Percentiles rank a stretch among this genome's conserved stretches.
Evolutionary conservation across 805 yeast species (phyloP).

Genomic region (Yamadazyma ubonensis): DNA sequence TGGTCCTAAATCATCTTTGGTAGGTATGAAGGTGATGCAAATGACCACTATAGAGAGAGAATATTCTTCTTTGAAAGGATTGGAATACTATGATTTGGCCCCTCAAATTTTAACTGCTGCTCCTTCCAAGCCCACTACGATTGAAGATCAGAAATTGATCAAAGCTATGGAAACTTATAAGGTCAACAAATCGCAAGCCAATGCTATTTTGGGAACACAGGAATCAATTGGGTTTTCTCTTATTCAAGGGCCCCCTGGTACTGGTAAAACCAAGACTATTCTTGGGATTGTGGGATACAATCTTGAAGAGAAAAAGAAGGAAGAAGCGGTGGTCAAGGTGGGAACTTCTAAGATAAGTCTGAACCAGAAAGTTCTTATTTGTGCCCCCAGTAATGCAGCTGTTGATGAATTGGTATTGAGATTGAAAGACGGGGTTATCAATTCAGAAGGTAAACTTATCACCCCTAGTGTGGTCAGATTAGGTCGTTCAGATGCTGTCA

Average conservation of each 20-base stretch:
- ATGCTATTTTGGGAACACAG: slow-evolving; percentile 76
- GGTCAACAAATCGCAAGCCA: slow-evolving; percentile 88
- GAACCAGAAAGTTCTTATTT: slow-evolving; percentile 65
- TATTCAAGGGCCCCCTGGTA: slow-evolving; percentile 99
- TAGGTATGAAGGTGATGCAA: slow-evolving; percentile 74
- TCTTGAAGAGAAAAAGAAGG: slow-evolving; percentile 27
- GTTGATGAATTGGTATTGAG: slow-evolving; percentile 92
- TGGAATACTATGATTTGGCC: slow-evolving; percentile 78
- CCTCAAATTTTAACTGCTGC: slow-evolving; percentile 63
- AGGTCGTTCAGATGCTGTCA: slow-evolving; percentile 87
- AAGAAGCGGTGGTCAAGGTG: slow-evolving; percentile 21
- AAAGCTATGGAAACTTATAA: slow-evolving; percentile 49
- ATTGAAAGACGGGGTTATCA: slow-evolving; percentile 66
- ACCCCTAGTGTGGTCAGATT: slow-evolving; percentile 76
- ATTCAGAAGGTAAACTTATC: slow-evolving; percentile 51
- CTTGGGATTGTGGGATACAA: slow-evolving; percentile 84
- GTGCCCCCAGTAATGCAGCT: slow-evolving; percentile 99
- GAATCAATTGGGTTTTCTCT: slow-evolving; percentile 73
- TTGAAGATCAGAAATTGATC: slow-evolving; percentile 34
- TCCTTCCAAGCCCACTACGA: slow-evolving; percentile 46
- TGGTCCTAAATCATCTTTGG: slow-evolving; percentile 61
- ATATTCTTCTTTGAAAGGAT: slow-evolving; percentile 75
- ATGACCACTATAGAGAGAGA: slow-evolving; percentile 94
- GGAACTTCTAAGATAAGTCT: slow-evolving; percentile 4
- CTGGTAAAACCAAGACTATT: slow-evolving; percentile 97